Evolutionary conservation across 805 yeast genomes (phyloP), one percentile per base, ranked within the genome.

Genomic region (Ogataea wickerhamii): DNA sequence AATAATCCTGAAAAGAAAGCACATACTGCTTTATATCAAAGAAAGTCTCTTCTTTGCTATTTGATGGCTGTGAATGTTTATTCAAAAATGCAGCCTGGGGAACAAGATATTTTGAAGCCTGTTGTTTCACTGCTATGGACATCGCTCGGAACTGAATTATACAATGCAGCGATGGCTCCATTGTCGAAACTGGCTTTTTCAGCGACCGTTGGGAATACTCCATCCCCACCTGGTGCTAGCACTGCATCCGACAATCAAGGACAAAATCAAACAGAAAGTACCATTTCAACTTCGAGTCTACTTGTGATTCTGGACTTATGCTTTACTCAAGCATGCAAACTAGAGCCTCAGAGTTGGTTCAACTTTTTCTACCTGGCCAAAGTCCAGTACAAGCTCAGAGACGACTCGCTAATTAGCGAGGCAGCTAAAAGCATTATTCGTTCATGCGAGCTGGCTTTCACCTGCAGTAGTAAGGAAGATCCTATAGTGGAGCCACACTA

Each of bases 401-500:
- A 44, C 20, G 32, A 41, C 5, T 23, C 27, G 1, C 21, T 36
- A 4, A 29, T 44, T 16, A 32, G 34, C 4, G 34, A 49, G 2
- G 73, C 75, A 0, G 37, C 82, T 19, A 63, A 64, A 0, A 52
- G 70, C 4, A 53, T 80, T 14, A 25, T 68, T 10, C 55, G 58
- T n/a, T 61, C 87, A 0, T 73, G 81, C 40, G 30, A 41, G 0
- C 37, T 69, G 4, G 76, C 81, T 0, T 45, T 52, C 6, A 57
- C 52, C 6, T 52, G 64, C 2, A 56, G 71, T 2, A 48, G 60
- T 4, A 66, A 67, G 34, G 61, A 66, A 4, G 93, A 83, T 27
- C 71, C 73, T 1, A 65, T 81, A 2, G 62, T 89, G 30, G 96
- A 89, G 51, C 91, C 96, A 0, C 88, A 83, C 53, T 88, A 87